A percentile compares a stretch with the other conserved stretches of the same genome.
These are phyloP conservation scores for Epichloe scottii DNA, from an alignment of 2,329 filamentous ascomycete genomes.

Conservation along the genomic window DNA sequence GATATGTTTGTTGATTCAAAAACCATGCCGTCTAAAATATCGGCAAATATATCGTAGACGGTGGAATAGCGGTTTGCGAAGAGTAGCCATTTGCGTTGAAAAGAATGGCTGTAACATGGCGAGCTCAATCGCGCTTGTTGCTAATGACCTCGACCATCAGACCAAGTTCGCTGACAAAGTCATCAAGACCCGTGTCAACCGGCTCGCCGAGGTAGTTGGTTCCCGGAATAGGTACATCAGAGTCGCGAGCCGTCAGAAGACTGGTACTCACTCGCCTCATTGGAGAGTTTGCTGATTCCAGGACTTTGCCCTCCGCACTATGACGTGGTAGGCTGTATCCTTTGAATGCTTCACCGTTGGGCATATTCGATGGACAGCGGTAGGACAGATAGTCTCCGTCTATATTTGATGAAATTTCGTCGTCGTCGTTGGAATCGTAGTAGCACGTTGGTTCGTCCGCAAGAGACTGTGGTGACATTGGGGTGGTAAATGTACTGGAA, in stretches of 20 bases:
- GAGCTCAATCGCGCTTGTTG: conserved; percentile 15
- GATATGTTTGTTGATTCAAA: background rate
- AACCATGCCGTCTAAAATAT: background rate
- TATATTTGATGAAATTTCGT: conserved; percentile 23
- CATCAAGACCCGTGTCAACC: conserved; percentile 25
- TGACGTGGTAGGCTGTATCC: conserved; percentile 36
- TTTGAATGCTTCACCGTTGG: conserved; percentile 14
- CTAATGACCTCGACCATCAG: conserved; percentile 40
- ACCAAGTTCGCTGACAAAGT: conserved; percentile 33
- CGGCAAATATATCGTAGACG: background rate
- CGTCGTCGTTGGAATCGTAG: conserved; percentile 33
- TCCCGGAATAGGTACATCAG: conserved; percentile 10
- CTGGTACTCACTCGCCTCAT: conserved; percentile 12
- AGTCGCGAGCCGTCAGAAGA: conserved; percentile 13
- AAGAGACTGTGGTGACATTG: conserved; percentile 24
- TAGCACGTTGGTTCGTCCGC: conserved; percentile 32
- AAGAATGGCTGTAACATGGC: background rate
- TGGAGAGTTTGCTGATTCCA: background rate
- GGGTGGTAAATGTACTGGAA: conserved; percentile 20
- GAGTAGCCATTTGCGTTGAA: background rate
- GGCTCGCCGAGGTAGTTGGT: conserved; percentile 21
- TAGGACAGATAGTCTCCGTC: conserved; percentile 24
- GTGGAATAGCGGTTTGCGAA: background rate
- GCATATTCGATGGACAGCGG: conserved; percentile 10
- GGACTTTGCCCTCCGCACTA: conserved; percentile 11